Evolutionary conservation across 768 basidiomycete genomes (phyloP).

Genomic region (Russula lepida): DNA sequence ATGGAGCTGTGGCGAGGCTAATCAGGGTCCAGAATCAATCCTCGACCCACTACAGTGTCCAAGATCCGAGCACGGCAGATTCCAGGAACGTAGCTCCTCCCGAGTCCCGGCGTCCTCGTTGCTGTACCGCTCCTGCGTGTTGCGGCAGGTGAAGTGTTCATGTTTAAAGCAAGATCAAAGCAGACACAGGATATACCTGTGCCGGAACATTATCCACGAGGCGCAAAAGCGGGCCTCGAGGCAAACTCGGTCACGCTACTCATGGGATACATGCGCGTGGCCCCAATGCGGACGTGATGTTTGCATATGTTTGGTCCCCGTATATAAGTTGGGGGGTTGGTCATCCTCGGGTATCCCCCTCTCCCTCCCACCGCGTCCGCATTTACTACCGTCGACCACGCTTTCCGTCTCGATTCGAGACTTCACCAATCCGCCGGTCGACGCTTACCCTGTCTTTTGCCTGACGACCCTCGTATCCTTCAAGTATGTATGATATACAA

Average conservation of each 20-base stretch:
- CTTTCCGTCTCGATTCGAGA: not conserved
- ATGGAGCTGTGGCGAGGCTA: not conserved
- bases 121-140: not conserved
- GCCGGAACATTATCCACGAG: not conserved
- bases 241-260: not conserved
- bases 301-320: constrained; percentile 3
- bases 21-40: constrained; percentile 1
- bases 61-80: not conserved
- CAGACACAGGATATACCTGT: not conserved
- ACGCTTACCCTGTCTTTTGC: constrained; percentile 5
- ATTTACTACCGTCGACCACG: constrained; percentile 2
- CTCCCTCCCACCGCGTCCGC: not conserved
- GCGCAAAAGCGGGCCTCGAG: not conserved
- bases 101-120: not conserved
- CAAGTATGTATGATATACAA: constrained; percentile 13
- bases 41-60: not conserved
- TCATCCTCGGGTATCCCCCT: not conserved
- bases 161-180: not conserved
- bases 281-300: constrained; percentile 7
- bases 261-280: not conserved
- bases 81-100: not conserved
- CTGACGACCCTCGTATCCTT: not conserved
- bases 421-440: constrained; percentile 9
- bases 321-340: constrained; percentile 11
- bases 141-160: not conserved